Percentiles rank a stretch among this genome's conserved stretches.
Conservation (phyloP, 306 rosid genomes). For the Hylodesmum podocarpum region DNA sequence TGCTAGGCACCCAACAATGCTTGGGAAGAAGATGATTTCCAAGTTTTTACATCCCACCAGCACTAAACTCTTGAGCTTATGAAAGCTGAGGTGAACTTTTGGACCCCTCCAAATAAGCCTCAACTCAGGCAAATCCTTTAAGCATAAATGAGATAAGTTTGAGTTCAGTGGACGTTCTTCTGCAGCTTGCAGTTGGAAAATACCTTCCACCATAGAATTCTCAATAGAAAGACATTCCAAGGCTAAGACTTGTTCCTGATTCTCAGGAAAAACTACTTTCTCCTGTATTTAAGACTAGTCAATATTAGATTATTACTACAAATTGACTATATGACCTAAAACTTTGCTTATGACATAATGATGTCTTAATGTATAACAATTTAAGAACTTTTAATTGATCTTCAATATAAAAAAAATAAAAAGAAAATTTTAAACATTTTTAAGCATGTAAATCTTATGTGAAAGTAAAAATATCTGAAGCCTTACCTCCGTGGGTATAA, state of each 20-base stretch:
- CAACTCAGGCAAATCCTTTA: slow-evolving; percentile 18
- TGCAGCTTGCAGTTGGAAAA: slow-evolving; percentile 1
- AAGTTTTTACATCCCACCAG: slow-evolving; percentile 17
- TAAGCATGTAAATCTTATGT: neutral
- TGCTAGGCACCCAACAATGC: neutral
- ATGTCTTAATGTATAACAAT: neutral
- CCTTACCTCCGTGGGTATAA: neutral
- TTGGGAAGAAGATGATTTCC: slow-evolving; percentile 19
- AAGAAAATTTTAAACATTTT: neutral
- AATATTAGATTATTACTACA: neutral
- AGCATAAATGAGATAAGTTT: neutral
- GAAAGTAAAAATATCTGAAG: neutral
- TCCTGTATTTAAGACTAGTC: neutral
- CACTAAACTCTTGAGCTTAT: slow-evolving; percentile 10
- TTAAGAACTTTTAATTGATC: neutral
- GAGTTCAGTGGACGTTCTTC: neutral
- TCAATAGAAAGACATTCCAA: neutral
- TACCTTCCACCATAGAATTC: slow-evolving; percentile 12
- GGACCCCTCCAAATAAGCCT: slow-evolving; percentile 14
- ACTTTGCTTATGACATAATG: neutral
- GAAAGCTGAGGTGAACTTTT: slow-evolving; percentile 3
- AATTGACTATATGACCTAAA: neutral
- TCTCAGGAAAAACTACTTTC: neutral
- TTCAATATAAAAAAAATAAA: neutral
- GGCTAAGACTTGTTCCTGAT: neutral